Base-by-base conservation (phyloP, 441 rosid species). In the Populus trichocarpa region DNA sequence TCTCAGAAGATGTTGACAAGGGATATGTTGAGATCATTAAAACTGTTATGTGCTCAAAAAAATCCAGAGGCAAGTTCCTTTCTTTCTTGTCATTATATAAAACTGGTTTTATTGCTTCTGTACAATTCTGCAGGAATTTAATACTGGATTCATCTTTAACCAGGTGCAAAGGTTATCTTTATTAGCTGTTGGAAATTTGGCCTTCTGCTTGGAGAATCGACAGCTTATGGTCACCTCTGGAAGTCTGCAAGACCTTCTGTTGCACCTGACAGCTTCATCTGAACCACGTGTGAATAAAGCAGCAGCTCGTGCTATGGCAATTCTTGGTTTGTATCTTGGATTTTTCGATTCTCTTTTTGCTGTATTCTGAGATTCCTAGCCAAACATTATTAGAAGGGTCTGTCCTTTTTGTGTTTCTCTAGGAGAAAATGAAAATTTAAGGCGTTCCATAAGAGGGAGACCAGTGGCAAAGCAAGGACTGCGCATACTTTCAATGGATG, bases 401-500 rank as follows among this genome's bases (percentile, higher is more conserved):
- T 82, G 63, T 38, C 76, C 70, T 71, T 80, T 72, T 69, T 81
- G 74, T 89, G 75, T 59, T 72, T 82, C 71, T 75, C 36, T 80
- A 96, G 99, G 99, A 82, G 99, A 96, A 87, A 96, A 96, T 81
- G 99, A 96, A 84, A 88, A 83, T 83, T 81, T 96, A 77, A 90
- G 99, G 32, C 97, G 98, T 77, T 91, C 98, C 77, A 89, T 92
- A 79, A 92, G 86, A 83, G 99, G 96, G 81, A 92, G 98, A 80
- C 94, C 84, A 78, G 90, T 93, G 74, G 90, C 98, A 69, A 94
- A 90, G 84, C 94, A 93, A 86, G 98, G 99, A 67, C 79, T 94
- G 79, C 96, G 99, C 72, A 93, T 96, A 83, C 98, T 96, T 74
- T 82, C 99, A 68, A 96, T 96, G 99, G 99, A 96, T 85, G 98